Evolutionary conservation across 2,329 filamentous ascomycete species (phyloP), one percentile per base, ranked within the genome.

Genomic region (Sclerotiophoma versabilis): DNA sequence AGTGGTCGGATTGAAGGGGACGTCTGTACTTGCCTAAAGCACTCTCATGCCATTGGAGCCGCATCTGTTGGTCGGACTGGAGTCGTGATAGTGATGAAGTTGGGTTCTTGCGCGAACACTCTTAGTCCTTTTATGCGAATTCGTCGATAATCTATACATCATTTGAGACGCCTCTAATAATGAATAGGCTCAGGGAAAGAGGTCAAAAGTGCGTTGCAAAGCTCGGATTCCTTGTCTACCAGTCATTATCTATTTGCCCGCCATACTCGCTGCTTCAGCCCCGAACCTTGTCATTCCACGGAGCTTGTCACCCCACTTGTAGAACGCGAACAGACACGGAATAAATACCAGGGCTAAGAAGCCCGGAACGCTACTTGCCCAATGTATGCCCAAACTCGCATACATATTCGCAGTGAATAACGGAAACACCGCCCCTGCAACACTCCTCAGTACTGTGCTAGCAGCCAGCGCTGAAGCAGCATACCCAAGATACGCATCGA

Each of bases 401-500:
- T 79, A 82, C 75, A 82, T 76, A 20, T 77, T 68, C 1, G 65
- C 73, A 7, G 78, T 80, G 69, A 81, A 81, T 9, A 82, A 66
- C 3, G 80, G 80, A 58, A 82, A 81, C 5, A 72, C 75, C 8
- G 79, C 77, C 38, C 78, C 80, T 29, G 79, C 79, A 17, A 80
- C 51, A 0, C 78, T 79, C 22, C 80, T 73, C 11, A 82, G 58
- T 3, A 83, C 72, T 0, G 78, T 75, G 60, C 77, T 81, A 10
- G 78, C 80, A 1, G 64, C 65, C 12, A 71, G 56, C 9, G 63
- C 67, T 14, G 66, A 69, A n/a, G 68, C 68, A n/a, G 66, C 63
- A 33, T 66, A 71, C 1, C 58, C 86, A 43, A 86, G 84, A 55
- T 71, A 87, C 5, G 85, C 77, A 65, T 90, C 88, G 57, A 90